A percentile compares a stretch with the other conserved stretches of the same genome.
phyloP scores from a whole-genome alignment of 83 land plant species.

The Isoetes engelmannii region DNA sequence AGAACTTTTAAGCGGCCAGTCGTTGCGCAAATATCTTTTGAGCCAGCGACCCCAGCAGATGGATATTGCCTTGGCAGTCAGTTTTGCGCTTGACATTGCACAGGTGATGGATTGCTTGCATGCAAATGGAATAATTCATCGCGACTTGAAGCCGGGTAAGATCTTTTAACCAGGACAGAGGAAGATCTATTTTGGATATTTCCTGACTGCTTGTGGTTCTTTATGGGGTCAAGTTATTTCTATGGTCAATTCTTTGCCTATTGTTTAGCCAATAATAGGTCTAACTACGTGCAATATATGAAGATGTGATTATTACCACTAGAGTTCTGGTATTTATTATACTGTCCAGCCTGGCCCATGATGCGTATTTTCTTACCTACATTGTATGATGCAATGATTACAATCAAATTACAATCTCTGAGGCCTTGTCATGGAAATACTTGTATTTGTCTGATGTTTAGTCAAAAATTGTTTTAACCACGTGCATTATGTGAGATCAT shows the following conservation, averaged over 20 bases:
- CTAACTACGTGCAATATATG: no score
- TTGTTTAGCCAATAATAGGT: no score
- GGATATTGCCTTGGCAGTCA: conserved; percentile 45
- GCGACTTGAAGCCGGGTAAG: conserved; percentile 78
- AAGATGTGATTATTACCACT: no score
- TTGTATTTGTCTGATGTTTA: no score
- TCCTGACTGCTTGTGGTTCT: background rate
- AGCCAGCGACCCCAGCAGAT: conserved; percentile 46
- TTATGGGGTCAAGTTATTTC: background rate
- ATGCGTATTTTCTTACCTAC: no score
- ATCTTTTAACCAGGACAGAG: background rate
- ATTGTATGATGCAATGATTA: no score
- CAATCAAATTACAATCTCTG: no score
- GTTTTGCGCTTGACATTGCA: conserved; percentile 67
- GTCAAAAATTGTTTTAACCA: no score
- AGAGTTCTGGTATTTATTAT: no score
- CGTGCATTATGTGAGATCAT: no score
- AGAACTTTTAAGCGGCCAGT: conserved; percentile 61
- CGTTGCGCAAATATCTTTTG: conserved; percentile 53
- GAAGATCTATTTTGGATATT: background rate
- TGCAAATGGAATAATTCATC: conserved; percentile 74
- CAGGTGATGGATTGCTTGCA: conserved; percentile 69
- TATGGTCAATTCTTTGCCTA: background rate
- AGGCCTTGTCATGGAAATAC: no score
- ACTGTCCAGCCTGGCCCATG: no score